Base-by-base conservation (phyloP, 768 basidiomycete genomes). In the Suillus subalutaceus region DNA sequence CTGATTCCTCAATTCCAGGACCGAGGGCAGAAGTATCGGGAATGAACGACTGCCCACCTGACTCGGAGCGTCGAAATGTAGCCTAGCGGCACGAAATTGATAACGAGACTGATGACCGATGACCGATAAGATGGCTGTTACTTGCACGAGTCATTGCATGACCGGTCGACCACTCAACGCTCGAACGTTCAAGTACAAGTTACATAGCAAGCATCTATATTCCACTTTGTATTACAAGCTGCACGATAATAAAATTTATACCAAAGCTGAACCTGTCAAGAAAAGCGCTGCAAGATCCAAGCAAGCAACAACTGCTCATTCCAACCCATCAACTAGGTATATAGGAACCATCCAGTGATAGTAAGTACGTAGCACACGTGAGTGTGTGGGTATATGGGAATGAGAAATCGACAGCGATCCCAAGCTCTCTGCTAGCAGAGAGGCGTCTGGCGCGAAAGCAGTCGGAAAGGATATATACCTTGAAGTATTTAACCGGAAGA, bases 261-360 rank as follows among this genome's bases (percentile, higher is more conserved):
- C 32, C 32, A 20, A 32, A 32, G 26, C 26, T 30, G 3, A 16
- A 15, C 12, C n/a, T 6, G 46, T 35, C 37, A 53, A 61, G 67
- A 59, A 71, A 66, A 69, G 73, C 73, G 66, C 71, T 69, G 75
- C 75, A 77, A 75, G 80, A 69, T 78, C 72, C 74, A 67, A 78
- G 78, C 72, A 74, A 55, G 55, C 66, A 71, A 69, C 64, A 43
- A 63, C 41, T 9, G 37, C 59, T 69, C 64, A 69, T 63, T 63
- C 63, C 44, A 46, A 58, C 73, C 71, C 74, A 77, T 78, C 76
- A 65, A 77, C 74, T 73, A 77, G 67, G 67, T 30, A 60, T 13
- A 66, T 40, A 64, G 12, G 20, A 41, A 37, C 65, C 59, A 57
- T n/a, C 68, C 52, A 53, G 63, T 62, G 63, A 61, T 40, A 66